These are phyloP conservation scores for Metschnikowia bowlesiae DNA, from an alignment of 805 yeast genomes.

Conservation along the genomic window DNA sequence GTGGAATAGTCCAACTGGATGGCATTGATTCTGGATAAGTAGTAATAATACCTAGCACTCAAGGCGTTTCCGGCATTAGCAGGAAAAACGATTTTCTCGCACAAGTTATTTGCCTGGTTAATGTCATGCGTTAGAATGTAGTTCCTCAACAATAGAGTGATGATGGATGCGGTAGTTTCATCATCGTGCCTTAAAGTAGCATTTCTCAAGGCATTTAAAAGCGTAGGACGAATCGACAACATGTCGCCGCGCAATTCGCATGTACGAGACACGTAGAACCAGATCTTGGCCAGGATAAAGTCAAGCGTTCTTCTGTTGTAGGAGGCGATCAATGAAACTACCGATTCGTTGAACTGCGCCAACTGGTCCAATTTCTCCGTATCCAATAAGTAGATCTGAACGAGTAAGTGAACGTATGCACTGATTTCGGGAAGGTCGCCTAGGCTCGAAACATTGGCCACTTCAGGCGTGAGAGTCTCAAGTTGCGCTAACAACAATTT, in stretches of 20 bases:
- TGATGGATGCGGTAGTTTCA: constrained; percentile 84
- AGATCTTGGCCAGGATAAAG: constrained; percentile 79
- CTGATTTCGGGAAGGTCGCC: constrained; percentile 71
- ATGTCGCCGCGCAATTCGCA: constrained; percentile 58
- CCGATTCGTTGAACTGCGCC: constrained; percentile 49
- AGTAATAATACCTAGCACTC: constrained; percentile 87
- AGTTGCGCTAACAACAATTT: constrained; percentile 27
- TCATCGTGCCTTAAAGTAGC: constrained; percentile 88
- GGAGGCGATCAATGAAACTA: constrained; percentile 50
- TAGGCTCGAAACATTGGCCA: constrained; percentile 13
- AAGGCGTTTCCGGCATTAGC: constrained; percentile 78
- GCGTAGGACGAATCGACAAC: constrained; percentile 58
- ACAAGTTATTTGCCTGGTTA: constrained; percentile 81
- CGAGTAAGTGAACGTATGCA: constrained; percentile 70
- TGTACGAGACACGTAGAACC: constrained; percentile 82
- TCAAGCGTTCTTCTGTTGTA: constrained; percentile 83
- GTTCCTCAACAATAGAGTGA: constrained; percentile 80
- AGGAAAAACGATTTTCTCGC: constrained; percentile 87
- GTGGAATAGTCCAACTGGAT: constrained; percentile 89
- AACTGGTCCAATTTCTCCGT: constrained; percentile 44
- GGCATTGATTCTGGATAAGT: constrained; percentile 84
- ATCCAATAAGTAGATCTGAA: constrained; percentile 75
- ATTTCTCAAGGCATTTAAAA: constrained; percentile 74
- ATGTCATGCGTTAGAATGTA: constrained; percentile 76
- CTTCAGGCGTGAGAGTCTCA: constrained; percentile 26